These are phyloP conservation scores for Irpex sp. DNA, from an alignment of 1,284 basidiomycete species.

Conservation along the genomic window DNA sequence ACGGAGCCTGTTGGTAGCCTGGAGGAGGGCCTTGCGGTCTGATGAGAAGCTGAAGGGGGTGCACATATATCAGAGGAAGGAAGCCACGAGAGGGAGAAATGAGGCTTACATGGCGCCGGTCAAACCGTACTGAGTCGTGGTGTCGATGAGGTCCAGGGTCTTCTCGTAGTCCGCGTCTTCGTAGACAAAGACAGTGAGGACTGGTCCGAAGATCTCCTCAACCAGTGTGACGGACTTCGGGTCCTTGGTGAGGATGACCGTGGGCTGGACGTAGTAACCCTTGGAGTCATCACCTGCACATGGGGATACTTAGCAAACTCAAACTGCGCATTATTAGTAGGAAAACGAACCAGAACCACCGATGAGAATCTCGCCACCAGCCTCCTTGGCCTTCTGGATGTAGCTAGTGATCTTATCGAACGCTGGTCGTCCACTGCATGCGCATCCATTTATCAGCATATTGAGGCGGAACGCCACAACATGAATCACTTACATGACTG, in stretches of 20 bases:
- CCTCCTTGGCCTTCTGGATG: conserved; percentile 84
- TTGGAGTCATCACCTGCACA: conserved; percentile 76
- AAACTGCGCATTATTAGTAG: neutral
- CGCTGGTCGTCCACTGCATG: conserved; percentile 64
- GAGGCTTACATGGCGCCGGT: conserved; percentile 78
- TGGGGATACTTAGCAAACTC: neutral
- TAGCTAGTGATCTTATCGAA: conserved; percentile 88
- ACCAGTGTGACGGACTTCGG: conserved; percentile 88
- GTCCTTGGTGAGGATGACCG: conserved; percentile 91
- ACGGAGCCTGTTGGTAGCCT: conserved; percentile 74
- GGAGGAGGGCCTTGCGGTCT: conserved; percentile 73
- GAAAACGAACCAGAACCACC: conserved; percentile 67
- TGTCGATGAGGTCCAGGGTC: conserved; percentile 85
- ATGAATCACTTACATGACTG: conserved; percentile 72
- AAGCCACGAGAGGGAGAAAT: neutral
- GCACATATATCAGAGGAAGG: neutral
- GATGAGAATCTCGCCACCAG: conserved; percentile 83
- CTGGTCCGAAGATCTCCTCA: conserved; percentile 97
- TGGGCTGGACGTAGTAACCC: conserved; percentile 93
- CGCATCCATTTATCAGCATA: neutral
- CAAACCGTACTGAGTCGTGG: conserved; percentile 84
- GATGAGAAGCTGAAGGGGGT: conserved; percentile 60
- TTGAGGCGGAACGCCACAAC: neutral
- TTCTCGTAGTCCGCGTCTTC: conserved; percentile 80
- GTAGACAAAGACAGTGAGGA: conserved; percentile 85